Base-by-base conservation (phyloP, 2,329 filamentous ascomycete genomes). In the Clonostachys rhizophaga region DNA sequence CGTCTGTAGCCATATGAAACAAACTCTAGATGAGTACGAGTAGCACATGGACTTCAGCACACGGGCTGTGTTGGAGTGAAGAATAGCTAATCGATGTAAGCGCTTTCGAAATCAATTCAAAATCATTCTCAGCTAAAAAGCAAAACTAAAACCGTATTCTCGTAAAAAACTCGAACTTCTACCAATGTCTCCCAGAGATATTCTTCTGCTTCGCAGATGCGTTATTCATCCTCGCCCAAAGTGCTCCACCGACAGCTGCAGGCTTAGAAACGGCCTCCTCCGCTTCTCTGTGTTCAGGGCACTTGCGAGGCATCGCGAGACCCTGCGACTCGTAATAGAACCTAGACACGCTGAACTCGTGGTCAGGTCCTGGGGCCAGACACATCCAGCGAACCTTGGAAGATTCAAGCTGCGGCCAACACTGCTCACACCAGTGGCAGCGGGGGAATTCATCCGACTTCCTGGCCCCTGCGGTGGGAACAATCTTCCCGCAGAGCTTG, bases 271-370 rank as follows among this genome's bases (percentile, higher is more conserved):
- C 16, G 6, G 16, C 3, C 16, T 14, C 13, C 6, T 41, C 40
- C 12, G 16, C 16, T 14, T 41, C 40, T 13, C 40, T 17, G 40
- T 56, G 54, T 13, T 45, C 47, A 3, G 46, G 36, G 11, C 63
- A 66, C 10, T 44, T 51, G 3, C 50, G 50, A 3, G 60, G 60
- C 10, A 57, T 37, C 3, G 47, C 37, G 18, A 53, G 44, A 1
- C 63, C 63, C 43, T 66, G 64, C 3, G 61, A 62, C 52, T 66
- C 64, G 42, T 61, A 64, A 37, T 63, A 68, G 49, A 68, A 68
- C 1, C 40, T 48, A 1, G 63, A 67, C 1, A 63, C 48, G 2
- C 58, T 47, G 44, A 67, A 68, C 43, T 61, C 55, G 30, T 67
- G 65, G 35, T 55, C 44, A 5, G 51, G 50, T 4, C 53, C 60